Percentiles rank a stretch among this genome's conserved stretches.
Evolutionary conservation across 345 rosid species (phyloP).

Genomic region (Eucalyptus pauciflora): DNA sequence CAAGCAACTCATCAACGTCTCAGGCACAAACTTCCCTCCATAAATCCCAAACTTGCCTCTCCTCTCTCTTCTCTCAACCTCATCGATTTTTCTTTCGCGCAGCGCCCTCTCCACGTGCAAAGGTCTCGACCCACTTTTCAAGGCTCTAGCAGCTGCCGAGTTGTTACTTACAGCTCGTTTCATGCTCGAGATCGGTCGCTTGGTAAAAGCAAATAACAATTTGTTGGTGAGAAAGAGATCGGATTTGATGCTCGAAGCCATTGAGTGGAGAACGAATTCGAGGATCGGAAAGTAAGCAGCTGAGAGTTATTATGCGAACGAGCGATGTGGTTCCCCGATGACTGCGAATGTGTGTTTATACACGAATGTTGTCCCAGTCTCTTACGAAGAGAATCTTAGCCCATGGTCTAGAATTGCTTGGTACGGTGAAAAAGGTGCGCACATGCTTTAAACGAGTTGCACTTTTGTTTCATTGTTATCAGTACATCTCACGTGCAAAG

Average conservation of each 20-base stretch:
- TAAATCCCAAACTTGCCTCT: slow-evolving; percentile 52
- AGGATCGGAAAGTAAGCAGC: background rate
- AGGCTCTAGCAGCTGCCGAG: background rate
- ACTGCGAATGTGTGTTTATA: background rate
- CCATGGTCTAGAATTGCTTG: background rate
- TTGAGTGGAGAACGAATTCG: background rate
- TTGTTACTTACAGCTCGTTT: background rate
- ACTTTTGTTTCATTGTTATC: background rate
- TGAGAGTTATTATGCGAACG: background rate
- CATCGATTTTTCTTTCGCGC: no score
- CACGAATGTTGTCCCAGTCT: background rate
- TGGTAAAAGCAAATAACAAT: background rate
- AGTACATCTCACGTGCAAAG: no score
- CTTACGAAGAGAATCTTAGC: background rate
- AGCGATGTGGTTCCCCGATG: background rate
- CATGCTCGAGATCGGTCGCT: background rate
- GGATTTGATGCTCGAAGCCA: background rate
- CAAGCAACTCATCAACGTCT: slow-evolving; percentile 38
- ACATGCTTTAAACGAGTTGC: background rate
- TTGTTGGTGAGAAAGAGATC: background rate
- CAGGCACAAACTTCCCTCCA: slow-evolving; percentile 79
- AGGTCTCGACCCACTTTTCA: background rate
- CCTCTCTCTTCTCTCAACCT: background rate
- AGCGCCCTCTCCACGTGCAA: background rate
- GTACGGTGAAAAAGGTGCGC: background rate